Base-by-base conservation (phyloP, 108 stramenopile species). In the Skeletonema marinoi region DNA sequence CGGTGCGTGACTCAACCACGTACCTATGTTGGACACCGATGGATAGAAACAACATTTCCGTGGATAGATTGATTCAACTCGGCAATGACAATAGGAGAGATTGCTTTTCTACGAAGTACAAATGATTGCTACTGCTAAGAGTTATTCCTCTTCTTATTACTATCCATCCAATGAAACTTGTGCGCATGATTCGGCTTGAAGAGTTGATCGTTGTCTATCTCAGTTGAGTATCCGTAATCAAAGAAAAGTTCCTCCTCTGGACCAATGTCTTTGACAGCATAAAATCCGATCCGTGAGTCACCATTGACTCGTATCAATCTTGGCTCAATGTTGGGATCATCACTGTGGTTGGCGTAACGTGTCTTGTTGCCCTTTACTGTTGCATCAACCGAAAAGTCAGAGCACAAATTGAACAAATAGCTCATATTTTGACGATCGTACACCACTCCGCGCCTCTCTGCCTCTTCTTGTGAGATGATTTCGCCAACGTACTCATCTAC, bases 401-500 rank as follows among this genome's bases (percentile, higher is more conserved):
- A 77, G 70, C 83, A 88, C 60, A 94, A 48, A 63, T 94, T 88
- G 88, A 98, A 98, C 16, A 96, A 62, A 66, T 90, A 96, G 17
- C 83, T 88, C 32, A 88, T 80, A 59, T 90, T 92, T 41, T 78
- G 48, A 33, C 85, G 84, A 73, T 97, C 96, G 72, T 93, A 93
- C 1, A 94, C 78, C 39, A 81, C 66, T 19, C 93, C 96, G 25
- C 96, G 85, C 13, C 93, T 68, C 50, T 97, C 96, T 7, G 92
- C 93, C 71, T 94, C 96, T 70, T 92, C 89, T 25, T 94, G 90
- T 9, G 73, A 65, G 41, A 96, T 92, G 9, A 89, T 42, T 74
- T 97, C 97, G 3, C 97, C 97, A 7, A 89, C 68, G 78, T 97
- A 97, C 71, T 95, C 94, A 61, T 85, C 73, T 9, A 97, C 71